These are phyloP conservation scores for Mycena metata DNA, from an alignment of 768 basidiomycete genomes.

Conservation along the genomic window DNA sequence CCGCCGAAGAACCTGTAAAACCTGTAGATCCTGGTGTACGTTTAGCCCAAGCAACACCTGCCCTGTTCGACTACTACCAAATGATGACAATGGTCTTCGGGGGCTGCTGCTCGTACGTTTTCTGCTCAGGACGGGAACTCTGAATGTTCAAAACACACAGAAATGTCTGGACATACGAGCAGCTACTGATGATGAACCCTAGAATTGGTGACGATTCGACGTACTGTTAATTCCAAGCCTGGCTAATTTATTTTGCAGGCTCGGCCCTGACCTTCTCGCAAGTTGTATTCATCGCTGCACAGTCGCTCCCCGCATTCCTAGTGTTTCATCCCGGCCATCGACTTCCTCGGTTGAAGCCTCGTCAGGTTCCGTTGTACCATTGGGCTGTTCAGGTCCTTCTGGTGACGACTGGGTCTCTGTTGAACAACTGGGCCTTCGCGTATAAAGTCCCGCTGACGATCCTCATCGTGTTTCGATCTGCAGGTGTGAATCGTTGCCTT, in stretches of 20 bases:
- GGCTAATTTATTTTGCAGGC: constrained; percentile 55
- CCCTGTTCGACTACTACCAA: constrained; percentile 54
- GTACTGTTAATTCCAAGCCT: not conserved
- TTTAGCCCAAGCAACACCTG: constrained; percentile 50
- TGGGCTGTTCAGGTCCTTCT: constrained; percentile 83
- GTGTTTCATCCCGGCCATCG: constrained; percentile 48
- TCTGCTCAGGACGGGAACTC: not conserved
- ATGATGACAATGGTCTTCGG: constrained; percentile 78
- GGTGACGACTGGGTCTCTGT: constrained; percentile 72
- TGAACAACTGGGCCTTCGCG: constrained; percentile 88
- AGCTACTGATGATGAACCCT: constrained; percentile 77
- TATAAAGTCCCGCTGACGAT: constrained; percentile 83
- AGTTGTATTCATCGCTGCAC: constrained; percentile 81
- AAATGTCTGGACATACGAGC: constrained; percentile 85
- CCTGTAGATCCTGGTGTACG: constrained; percentile 47
- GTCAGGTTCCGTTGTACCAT: constrained; percentile 74
- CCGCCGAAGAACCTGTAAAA: not conserved
- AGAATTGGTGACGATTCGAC: constrained; percentile 64
- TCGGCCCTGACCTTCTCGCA: constrained; percentile 89
- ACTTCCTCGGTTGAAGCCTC: constrained; percentile 70
- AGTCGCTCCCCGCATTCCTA: constrained; percentile 76
- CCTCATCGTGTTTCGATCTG: constrained; percentile 88
- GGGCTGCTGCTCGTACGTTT: constrained; percentile 85
- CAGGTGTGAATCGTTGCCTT: constrained; percentile 58
- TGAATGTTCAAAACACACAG: constrained; percentile 49